These are phyloP conservation scores for Ceratobasidium papillatum DNA, from an alignment of 1,284 basidiomycete genomes.

Conservation along the genomic window DNA sequence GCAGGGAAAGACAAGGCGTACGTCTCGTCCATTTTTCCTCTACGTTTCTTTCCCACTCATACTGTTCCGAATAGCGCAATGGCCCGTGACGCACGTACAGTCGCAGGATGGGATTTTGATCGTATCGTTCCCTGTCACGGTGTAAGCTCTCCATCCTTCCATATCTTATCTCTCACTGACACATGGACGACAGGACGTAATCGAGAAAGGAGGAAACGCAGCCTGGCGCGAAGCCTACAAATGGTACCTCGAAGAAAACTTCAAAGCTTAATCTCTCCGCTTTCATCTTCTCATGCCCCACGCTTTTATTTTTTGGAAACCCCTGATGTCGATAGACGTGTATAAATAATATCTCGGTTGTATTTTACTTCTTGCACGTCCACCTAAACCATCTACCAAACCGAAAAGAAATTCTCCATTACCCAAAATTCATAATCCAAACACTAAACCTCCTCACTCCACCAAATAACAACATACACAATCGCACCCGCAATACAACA, in stretches of 20 bases:
- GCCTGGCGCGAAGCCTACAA: slow-evolving; percentile 65
- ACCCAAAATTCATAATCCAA: neutral
- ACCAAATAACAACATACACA: slow-evolving; percentile 17
- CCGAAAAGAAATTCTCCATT: too few relatives aligned
- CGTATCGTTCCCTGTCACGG: slow-evolving; percentile 94
- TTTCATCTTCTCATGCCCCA: neutral
- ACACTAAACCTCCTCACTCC: neutral
- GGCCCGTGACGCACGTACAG: slow-evolving; percentile 73
- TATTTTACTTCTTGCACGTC: neutral
- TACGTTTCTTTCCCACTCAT: neutral
- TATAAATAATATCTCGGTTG: neutral
- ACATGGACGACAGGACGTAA: slow-evolving; percentile 70
- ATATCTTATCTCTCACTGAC: slow-evolving; percentile 30
- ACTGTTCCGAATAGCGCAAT: slow-evolving; percentile 64
- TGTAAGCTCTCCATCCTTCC: slow-evolving; percentile 57
- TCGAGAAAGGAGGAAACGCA: slow-evolving; percentile 75
- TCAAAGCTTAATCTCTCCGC: neutral
- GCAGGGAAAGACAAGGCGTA: slow-evolving; percentile 70
- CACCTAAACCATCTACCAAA: neutral
- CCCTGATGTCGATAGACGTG: neutral
- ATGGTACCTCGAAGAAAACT: slow-evolving; percentile 47
- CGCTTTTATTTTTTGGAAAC: neutral
- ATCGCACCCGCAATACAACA: slow-evolving; percentile 26
- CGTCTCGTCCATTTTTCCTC: slow-evolving; percentile 47
- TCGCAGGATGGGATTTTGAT: slow-evolving; percentile 85